Evolutionary conservation across 2,329 filamentous ascomycete genomes (phyloP).

Genomic region (Aspergillus bombycis): DNA sequence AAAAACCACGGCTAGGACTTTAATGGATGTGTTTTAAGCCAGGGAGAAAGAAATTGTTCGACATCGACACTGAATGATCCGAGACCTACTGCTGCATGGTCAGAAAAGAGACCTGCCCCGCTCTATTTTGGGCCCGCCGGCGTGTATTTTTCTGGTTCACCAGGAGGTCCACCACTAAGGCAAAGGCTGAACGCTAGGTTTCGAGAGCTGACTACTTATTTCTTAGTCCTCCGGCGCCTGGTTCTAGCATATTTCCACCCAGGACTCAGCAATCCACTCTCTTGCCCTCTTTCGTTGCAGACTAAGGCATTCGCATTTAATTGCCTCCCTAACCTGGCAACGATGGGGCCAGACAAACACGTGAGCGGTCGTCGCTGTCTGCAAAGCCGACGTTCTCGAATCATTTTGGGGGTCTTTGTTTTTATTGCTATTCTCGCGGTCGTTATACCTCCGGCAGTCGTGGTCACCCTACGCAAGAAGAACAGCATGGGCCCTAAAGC

Average conservation of each 20-base stretch:
- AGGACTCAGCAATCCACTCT: slow-evolving; percentile 22
- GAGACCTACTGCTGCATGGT: slow-evolving; percentile 19
- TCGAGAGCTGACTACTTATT: slow-evolving; percentile 24
- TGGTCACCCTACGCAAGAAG: slow-evolving; percentile 38
- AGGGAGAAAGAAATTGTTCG: slow-evolving; percentile 23
- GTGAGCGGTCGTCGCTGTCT: slow-evolving; percentile 35
- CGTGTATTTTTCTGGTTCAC: slow-evolving; percentile 14
- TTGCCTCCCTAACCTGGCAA: slow-evolving; percentile 19
- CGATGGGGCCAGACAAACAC: slow-evolving; percentile 34
- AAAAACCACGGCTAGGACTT: slow-evolving; percentile 16
- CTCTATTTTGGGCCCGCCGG: slow-evolving; percentile 26
- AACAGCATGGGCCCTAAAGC: slow-evolving; percentile 41
- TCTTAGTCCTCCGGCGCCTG: slow-evolving; percentile 18
- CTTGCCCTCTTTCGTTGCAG: slow-evolving; percentile 13
- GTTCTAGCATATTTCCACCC: slow-evolving; percentile 15
- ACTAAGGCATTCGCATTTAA: slow-evolving; percentile 19
- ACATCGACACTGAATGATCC: slow-evolving; percentile 17
- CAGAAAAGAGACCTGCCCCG: slow-evolving; percentile 22
- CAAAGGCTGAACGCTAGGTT: slow-evolving; percentile 13
- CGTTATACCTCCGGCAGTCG: slow-evolving; percentile 37
- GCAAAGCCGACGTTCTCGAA: slow-evolving; percentile 33
- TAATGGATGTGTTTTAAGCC: slow-evolving; percentile 8
- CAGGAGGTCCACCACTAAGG: slow-evolving; percentile 12
- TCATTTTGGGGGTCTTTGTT: slow-evolving; percentile 29
- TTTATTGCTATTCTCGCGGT: slow-evolving; percentile 36